Conservation (phyloP, 495 filamentous ascomycete species). For the Pyrenula massariospora region DNA sequence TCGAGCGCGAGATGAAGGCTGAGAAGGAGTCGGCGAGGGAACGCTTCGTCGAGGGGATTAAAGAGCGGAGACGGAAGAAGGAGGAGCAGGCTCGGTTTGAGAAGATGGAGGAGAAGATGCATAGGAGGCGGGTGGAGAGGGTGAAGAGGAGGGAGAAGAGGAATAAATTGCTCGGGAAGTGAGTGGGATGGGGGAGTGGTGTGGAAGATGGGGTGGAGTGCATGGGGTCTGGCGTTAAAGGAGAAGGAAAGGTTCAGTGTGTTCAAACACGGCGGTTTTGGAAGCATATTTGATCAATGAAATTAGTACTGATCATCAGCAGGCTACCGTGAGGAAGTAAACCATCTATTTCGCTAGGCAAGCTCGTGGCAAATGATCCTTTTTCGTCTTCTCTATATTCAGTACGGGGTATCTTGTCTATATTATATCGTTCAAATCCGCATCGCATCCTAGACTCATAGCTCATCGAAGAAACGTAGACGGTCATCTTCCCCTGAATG, state of each 20-base stretch:
- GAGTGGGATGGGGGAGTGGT: conserved; percentile 23
- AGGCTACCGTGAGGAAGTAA: too few species aligned
- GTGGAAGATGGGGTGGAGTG: conserved; percentile 15
- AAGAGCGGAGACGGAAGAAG: conserved; percentile 71
- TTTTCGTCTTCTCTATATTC: too few species aligned
- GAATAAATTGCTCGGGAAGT: conserved; percentile 91
- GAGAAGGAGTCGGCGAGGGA: conserved; percentile 85
- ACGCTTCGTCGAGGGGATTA: conserved; percentile 66
- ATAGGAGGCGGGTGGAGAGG: conserved; percentile 84
- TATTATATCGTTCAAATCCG: too few species aligned
- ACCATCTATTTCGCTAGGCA: too few species aligned
- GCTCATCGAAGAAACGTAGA: not conserved
- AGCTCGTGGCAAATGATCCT: too few species aligned
- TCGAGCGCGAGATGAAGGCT: conserved; percentile 88
- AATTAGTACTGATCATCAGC: too few species aligned
- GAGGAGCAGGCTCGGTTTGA: conserved; percentile 89
- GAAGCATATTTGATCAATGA: too few species aligned
- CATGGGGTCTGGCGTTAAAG: too few species aligned
- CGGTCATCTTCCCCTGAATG: conserved; percentile 3
- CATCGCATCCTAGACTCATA: too few species aligned
- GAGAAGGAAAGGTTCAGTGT: too few species aligned
- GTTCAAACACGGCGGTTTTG: too few species aligned
- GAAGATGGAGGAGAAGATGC: conserved; percentile 96
- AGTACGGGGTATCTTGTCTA: too few species aligned
- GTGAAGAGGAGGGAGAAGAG: conserved; percentile 91